Evolutionary conservation across 2,329 filamentous ascomycete species (phyloP).

Genomic region (Periconia macrospinosa): DNA sequence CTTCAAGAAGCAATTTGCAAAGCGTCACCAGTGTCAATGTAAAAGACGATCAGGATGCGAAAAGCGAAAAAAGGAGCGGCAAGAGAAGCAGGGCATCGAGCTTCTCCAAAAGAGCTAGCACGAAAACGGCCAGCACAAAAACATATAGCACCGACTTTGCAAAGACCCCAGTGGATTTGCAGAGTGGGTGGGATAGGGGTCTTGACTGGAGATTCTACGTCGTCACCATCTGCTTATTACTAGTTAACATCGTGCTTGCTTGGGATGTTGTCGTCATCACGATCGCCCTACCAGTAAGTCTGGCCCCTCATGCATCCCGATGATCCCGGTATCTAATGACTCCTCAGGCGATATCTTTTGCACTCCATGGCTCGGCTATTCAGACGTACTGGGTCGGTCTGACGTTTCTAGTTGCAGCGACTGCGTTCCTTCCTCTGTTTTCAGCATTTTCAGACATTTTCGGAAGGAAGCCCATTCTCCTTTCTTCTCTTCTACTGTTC

Average conservation of each 20-base stretch:
- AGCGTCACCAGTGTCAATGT: not conserved
- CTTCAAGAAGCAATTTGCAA: not conserved
- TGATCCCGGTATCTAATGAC: conserved; percentile 1
- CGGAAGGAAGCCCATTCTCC: conserved; percentile 50
- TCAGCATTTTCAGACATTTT: conserved; percentile 51
- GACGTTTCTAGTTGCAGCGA: conserved; percentile 50
- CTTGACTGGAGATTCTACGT: conserved; percentile 27
- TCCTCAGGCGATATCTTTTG: conserved; percentile 34
- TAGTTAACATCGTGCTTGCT: conserved; percentile 26
- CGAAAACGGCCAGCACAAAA: conserved; percentile 5
- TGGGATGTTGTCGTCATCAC: conserved; percentile 24
- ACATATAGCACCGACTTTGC: not conserved
- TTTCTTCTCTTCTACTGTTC: conserved; percentile 48
- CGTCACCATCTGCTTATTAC: conserved; percentile 21
- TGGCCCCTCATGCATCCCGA: not conserved
- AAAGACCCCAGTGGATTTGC: not conserved
- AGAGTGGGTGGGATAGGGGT: not conserved
- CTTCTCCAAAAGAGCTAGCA: conserved; percentile 7
- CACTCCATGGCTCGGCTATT: conserved; percentile 39
- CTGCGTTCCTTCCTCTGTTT: conserved; percentile 49
- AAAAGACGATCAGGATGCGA: not conserved
- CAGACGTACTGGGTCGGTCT: conserved; percentile 55
- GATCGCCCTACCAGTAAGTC: conserved; percentile 27
- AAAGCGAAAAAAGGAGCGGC: conserved; percentile 1
- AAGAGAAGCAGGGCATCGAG: conserved; percentile 6